phyloP scores from a whole-genome alignment of 2,329 filamentous ascomycete species.

The Alternaria panax region DNA sequence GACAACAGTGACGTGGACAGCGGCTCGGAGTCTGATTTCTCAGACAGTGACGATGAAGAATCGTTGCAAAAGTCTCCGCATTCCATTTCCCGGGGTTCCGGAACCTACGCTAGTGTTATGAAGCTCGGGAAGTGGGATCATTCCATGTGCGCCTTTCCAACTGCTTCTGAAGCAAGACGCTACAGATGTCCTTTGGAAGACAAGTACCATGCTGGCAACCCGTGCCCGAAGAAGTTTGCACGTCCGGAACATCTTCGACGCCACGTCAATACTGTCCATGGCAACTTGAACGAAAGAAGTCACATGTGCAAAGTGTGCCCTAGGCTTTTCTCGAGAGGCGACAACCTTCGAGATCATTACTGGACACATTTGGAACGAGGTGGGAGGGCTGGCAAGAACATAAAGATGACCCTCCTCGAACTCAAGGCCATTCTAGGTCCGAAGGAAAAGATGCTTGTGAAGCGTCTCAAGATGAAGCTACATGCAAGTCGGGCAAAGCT shows the following conservation, averaged over 20 bases:
- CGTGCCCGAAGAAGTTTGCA: slow-evolving; percentile 19
- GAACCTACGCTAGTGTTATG: slow-evolving; percentile 7
- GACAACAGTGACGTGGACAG: background rate
- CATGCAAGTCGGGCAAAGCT: background rate
- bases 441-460: slow-evolving; percentile 23
- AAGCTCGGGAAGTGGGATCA: slow-evolving; percentile 24
- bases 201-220: background rate
- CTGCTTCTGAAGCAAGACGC: slow-evolving; percentile 11
- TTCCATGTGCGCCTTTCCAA: background rate
- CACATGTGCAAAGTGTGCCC: slow-evolving; percentile 26
- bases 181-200: slow-evolving; percentile 15
- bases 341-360: slow-evolving; percentile 37
- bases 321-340: slow-evolving; percentile 27
- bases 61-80: background rate
- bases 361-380: slow-evolving; percentile 34
- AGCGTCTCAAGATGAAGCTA: slow-evolving; percentile 22
- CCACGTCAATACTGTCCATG: slow-evolving; percentile 32
- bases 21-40: background rate
- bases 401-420: slow-evolving; percentile 23
- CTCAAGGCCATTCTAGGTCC: slow-evolving; percentile 28
- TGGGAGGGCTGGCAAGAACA: slow-evolving; percentile 27
- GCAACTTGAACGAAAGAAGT: background rate
- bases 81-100: background rate
- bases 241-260: slow-evolving; percentile 34
- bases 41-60: background rate